Evolutionary conservation across 805 yeast genomes (phyloP).

Genomic region (Yarrowia deformans): DNA sequence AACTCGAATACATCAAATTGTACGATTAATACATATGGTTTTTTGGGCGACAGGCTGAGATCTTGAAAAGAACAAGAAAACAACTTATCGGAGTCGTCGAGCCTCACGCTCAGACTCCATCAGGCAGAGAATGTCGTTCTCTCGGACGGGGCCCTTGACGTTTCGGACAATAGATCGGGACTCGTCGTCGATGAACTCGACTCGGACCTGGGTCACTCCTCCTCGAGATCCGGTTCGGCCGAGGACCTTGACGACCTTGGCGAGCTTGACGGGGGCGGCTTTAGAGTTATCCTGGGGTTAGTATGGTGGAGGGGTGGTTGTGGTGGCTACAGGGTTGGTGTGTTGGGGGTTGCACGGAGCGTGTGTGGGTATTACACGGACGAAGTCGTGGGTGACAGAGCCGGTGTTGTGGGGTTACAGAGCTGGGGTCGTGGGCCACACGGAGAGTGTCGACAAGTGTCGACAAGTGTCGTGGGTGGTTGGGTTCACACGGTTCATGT

Average conservation of each 20-base stretch:
- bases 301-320: not conserved
- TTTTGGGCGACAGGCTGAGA: constrained; percentile 8
- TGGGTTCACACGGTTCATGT: no score
- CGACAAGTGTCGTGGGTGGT: no score
- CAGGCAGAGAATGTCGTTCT: constrained; percentile 96
- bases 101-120: constrained; percentile 99
- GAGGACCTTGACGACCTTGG: constrained; percentile 98
- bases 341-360: no score
- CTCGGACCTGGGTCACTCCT: constrained; percentile 99
- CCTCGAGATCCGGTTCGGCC: constrained; percentile 99
- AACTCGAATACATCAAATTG: constrained; percentile 10
- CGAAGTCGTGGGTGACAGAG: not conserved
- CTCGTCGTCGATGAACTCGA: constrained; percentile 93
- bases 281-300: constrained; percentile 38
- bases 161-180: constrained; percentile 96
- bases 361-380: no score
- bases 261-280: constrained; percentile 87
- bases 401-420: not conserved
- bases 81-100: constrained; percentile 56
- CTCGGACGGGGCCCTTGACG: constrained; percentile 98
- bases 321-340: not conserved
- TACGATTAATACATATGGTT: constrained; percentile 39
- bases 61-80: not conserved
- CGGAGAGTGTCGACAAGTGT: not conserved
- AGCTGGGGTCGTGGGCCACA: no score